Percentiles rank a stretch among this genome's conserved stretches.
phyloP scores from a whole-genome alignment of 352 stramenopile genomes.

The Globisporangium apiculatum region DNA sequence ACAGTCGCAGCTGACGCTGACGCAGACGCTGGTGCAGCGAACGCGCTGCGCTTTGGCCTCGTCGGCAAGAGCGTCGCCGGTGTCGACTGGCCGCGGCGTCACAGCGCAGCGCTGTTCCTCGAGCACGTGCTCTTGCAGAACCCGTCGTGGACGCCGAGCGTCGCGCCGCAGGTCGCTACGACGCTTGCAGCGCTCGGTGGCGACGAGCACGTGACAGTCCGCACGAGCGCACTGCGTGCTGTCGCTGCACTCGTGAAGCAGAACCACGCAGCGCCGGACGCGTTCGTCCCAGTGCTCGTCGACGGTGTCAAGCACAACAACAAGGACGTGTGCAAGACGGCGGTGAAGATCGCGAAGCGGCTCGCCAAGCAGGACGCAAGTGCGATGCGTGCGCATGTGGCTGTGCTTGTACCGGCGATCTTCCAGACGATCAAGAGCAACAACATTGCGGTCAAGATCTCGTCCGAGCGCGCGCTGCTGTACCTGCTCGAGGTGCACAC shows the following conservation, averaged over 20 bases:
- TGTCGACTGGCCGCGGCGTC: slow-evolving; percentile 45
- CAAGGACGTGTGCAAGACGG: slow-evolving; percentile 75
- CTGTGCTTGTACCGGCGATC: slow-evolving; percentile 60
- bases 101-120: slow-evolving; percentile 58
- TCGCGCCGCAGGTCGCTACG: slow-evolving; percentile 17
- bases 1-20: slow-evolving; percentile 51
- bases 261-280: slow-evolving; percentile 20
- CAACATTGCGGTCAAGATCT: slow-evolving; percentile 85
- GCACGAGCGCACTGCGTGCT: slow-evolving; percentile 42
- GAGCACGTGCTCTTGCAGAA: slow-evolving; percentile 43
- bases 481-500: slow-evolving; percentile 85
- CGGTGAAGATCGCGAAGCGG: slow-evolving; percentile 68
- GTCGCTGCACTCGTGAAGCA: slow-evolving; percentile 54
- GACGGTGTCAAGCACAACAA: slow-evolving; percentile 57
- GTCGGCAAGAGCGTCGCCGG: slow-evolving; percentile 23
- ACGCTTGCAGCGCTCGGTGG: slow-evolving; percentile 36
- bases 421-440: slow-evolving; percentile 87
- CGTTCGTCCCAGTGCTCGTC: slow-evolving; percentile 56
- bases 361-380: slow-evolving; percentile 62
- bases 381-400: slow-evolving; percentile 41
- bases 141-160: slow-evolving; percentile 23
- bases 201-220: slow-evolving; percentile 66
- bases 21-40: slow-evolving; percentile 22
- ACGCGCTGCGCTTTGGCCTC: slow-evolving; percentile 31
- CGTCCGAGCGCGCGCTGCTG: slow-evolving; percentile 76